These are phyloP conservation scores for Trametopsis cervina DNA, from an alignment of 768 basidiomycete genomes.

Conservation along the genomic window DNA sequence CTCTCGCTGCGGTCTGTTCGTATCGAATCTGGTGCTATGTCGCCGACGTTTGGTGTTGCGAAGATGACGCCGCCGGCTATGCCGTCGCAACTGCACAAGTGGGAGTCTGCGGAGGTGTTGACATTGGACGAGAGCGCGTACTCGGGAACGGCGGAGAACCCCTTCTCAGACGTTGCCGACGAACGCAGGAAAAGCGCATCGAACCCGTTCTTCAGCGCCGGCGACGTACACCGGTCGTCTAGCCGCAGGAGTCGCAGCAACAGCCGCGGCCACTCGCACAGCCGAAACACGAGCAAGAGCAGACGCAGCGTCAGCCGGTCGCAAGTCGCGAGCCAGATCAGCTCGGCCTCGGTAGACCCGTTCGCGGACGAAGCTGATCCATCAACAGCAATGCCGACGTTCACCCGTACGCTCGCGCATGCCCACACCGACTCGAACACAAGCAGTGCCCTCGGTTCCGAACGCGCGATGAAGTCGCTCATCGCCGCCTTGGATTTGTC, in stretches of 20 bases:
- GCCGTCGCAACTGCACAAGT: constrained; percentile 42
- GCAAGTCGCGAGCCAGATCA: constrained; percentile 3
- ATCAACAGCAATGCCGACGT: constrained; percentile 17
- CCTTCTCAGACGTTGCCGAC: constrained; percentile 23
- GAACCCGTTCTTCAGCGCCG: constrained; percentile 38
- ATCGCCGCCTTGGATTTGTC: constrained; percentile 57
- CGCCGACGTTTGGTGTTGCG: constrained; percentile 42
- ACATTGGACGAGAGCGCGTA: constrained; percentile 29
- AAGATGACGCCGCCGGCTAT: constrained; percentile 58
- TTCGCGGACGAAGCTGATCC: constrained; percentile 32
- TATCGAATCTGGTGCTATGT: constrained; percentile 36
- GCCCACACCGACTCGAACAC: constrained; percentile 27
- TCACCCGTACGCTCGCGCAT: constrained; percentile 23
- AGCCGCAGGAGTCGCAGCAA: constrained; percentile 22
- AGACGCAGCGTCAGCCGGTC: constrained; percentile 10
- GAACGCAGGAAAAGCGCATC: constrained; percentile 34
- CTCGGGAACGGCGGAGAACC: constrained; percentile 25
- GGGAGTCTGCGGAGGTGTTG: constrained; percentile 67
- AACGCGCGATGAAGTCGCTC: constrained; percentile 55
- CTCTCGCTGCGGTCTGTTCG: constrained; percentile 39
- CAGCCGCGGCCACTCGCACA: constrained; percentile 13
- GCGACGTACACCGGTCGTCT: constrained; percentile 19
- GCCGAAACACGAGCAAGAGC: constrained; percentile 14
- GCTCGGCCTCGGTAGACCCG: constrained; percentile 24
- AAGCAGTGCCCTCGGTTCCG: constrained; percentile 27